Percentiles rank a stretch among this genome's conserved stretches.
These are phyloP conservation scores for Myrica gale DNA, from an alignment of 306 rosid species.

Conservation along the genomic window DNA sequence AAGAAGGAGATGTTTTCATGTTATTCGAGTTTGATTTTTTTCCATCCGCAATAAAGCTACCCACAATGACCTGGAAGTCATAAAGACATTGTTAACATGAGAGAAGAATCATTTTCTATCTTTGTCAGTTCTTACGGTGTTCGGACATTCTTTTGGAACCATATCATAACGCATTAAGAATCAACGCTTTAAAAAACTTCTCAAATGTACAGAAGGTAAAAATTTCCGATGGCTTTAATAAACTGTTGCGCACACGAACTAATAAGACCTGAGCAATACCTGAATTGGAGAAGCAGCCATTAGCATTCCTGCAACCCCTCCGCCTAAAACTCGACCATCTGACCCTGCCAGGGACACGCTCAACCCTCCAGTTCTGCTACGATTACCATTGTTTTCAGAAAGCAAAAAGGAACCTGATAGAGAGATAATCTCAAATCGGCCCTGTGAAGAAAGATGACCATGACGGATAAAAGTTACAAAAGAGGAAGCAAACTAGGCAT, in stretches of 20 bases:
- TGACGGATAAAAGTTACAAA: background rate
- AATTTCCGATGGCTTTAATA: constrained; percentile 2
- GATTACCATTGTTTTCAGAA: constrained; percentile 45
- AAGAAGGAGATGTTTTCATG: constrained; percentile 45
- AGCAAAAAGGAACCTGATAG: constrained; percentile 49
- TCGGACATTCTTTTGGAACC: background rate
- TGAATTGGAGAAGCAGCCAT: constrained; percentile 66
- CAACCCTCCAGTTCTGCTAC: constrained; percentile 45
- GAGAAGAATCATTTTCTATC: constrained; percentile 6
- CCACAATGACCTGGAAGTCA: constrained; percentile 62
- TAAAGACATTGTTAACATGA: constrained; percentile 8
- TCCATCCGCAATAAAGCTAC: constrained; percentile 59
- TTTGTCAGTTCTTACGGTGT: constrained; percentile 1
- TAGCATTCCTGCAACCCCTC: constrained; percentile 68
- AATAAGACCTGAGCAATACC: constrained; percentile 44
- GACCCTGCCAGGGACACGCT: constrained; percentile 54
- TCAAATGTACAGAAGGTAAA: constrained; percentile 2
- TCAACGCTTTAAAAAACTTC: background rate
- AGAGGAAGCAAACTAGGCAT: background rate
- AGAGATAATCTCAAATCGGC: constrained; percentile 65
- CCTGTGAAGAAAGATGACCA: constrained; percentile 46
- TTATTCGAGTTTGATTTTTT: constrained; percentile 47
- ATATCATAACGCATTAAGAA: background rate
- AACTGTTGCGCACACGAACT: constrained; percentile 8
- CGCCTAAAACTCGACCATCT: constrained; percentile 70